phyloP scores from a whole-genome alignment of 2,329 filamentous ascomycete genomes.

The Fusarium illudens region DNA sequence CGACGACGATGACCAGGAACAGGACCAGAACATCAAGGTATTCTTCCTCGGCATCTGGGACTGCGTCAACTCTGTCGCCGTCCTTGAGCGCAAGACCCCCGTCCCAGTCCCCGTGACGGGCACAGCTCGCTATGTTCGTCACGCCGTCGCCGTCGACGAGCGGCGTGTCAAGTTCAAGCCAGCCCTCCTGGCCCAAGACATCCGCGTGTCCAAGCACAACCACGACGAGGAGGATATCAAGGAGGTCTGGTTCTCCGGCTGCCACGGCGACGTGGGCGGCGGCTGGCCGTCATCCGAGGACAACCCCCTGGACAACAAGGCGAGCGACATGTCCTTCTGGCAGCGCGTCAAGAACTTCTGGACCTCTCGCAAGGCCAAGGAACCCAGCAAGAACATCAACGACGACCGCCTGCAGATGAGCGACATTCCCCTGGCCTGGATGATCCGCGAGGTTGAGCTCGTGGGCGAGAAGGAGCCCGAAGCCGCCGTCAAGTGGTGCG shows the following conservation, averaged over 20 bases:
- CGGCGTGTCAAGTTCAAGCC: conserved; percentile 64
- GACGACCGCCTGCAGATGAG: conserved; percentile 55
- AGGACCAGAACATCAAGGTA: conserved; percentile 53
- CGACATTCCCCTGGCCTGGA: conserved; percentile 61
- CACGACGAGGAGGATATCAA: conserved; percentile 50
- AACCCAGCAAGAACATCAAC: conserved; percentile 43
- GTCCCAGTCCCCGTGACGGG: conserved; percentile 50
- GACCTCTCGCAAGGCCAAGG: conserved; percentile 45
- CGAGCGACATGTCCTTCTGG: conserved; percentile 44
- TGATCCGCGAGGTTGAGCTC: conserved; percentile 58
- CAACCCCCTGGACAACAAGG: conserved; percentile 35
- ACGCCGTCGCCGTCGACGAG: conserved; percentile 63
- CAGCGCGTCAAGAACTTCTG: conserved; percentile 49
- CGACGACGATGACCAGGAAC: conserved; percentile 10
- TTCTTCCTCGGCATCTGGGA: conserved; percentile 66
- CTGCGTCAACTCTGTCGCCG: conserved; percentile 60
- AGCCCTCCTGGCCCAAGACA: conserved; percentile 56
- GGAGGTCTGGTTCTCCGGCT: conserved; percentile 65
- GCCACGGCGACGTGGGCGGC: conserved; percentile 63
- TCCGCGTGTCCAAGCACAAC: conserved; percentile 33
- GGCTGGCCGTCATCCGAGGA: conserved; percentile 54
- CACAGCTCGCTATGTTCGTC: conserved; percentile 57
- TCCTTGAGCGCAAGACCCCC: conserved; percentile 50
- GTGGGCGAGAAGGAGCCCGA: conserved; percentile 44
- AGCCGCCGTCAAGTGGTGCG: conserved; percentile 49